Evolutionary conservation across 2,329 filamentous ascomycete genomes (phyloP), one percentile per base, ranked within the genome.

Genomic region (Incumbomyces delicatus): DNA sequence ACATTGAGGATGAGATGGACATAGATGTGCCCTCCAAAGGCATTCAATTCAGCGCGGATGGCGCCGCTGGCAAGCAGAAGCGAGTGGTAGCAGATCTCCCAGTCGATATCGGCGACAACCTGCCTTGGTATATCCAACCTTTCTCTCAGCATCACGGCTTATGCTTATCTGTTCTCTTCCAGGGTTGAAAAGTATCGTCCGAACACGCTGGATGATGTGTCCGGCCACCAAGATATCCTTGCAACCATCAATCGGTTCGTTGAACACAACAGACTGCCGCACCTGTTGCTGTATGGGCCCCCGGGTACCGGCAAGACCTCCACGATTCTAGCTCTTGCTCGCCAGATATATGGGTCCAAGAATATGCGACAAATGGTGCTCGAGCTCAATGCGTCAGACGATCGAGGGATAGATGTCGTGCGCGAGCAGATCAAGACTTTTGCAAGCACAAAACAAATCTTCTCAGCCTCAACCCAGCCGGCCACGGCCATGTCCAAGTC

Each of bases 371-470:
- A 98, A 67, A 96, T 98, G 88, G 92, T 98, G 14, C 78, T 98
- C 30, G 92, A 98, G 68, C 78, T 98, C 55, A 98, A 98, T 64
- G 92, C 92, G 34, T 95, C 88, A 41, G 92, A 98, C 63, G 92
- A 98, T 65, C 78, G 92, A 66, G 92, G 92, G 61, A 98, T 98
- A 64, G 92, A 98, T 56, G 92, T 98, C 2, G 92, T 98, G 47
- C 80, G 89, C 55, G 92, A 98, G 70, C 92, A 98, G 68, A 98
- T 98, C 77, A 98, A 96, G 75, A 98, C 92, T 0, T 98, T 98
- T 69, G 90, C 43, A 60, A 64, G 22, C 57, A 98, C 92, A 6
- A 95, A 94, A 67, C 92, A 98, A 63, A 98, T 98, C 59, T 98
- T 98, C 70, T 79, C 77, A n/a, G 72, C 76, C 35, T 69, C 75